phyloP scores from a whole-genome alignment of 148 eudicot species.

The Cornus florida region DNA sequence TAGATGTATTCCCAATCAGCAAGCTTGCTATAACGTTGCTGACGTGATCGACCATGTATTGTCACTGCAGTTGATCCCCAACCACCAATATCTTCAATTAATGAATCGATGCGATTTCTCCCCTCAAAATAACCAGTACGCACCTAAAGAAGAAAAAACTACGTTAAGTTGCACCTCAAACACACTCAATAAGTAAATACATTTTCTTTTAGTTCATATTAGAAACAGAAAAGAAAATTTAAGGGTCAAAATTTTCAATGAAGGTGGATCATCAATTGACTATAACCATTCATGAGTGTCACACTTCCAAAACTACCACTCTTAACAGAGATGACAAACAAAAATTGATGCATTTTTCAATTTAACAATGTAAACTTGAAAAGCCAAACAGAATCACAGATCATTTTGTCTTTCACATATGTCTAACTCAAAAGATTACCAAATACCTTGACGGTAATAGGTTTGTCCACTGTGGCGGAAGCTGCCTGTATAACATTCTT shows the following conservation, averaged over 20 bases:
- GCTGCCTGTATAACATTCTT: constrained; percentile 75
- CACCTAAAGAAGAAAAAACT: constrained; percentile 42
- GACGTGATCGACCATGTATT: constrained; percentile 92
- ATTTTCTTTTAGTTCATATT: background rate
- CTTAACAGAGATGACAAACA: background rate
- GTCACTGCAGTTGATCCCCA: constrained; percentile 98
- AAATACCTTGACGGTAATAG: constrained; percentile 87
- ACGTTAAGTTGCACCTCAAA: constrained; percentile 2
- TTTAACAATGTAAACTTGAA: background rate
- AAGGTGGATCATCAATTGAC: background rate
- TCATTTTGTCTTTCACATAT: background rate
- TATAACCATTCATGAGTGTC: background rate
- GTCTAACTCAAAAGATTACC: background rate
- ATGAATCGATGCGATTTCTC: constrained; percentile 72
- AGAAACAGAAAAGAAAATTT: background rate
- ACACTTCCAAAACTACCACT: background rate
- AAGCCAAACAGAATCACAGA: background rate
- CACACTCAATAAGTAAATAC: constrained; percentile 1
- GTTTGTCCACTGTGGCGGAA: constrained; percentile 66
- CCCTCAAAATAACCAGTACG: constrained; percentile 94
- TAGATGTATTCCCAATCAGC: constrained; percentile 94
- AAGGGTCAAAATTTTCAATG: background rate
- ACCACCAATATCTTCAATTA: constrained; percentile 63
- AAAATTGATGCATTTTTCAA: background rate
- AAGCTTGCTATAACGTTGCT: constrained; percentile 92